Percentiles rank a stretch among this genome's conserved stretches.
Evolutionary conservation across 352 stramenopile species (phyloP).

Genomic region (Globisporangium canariense): DNA sequence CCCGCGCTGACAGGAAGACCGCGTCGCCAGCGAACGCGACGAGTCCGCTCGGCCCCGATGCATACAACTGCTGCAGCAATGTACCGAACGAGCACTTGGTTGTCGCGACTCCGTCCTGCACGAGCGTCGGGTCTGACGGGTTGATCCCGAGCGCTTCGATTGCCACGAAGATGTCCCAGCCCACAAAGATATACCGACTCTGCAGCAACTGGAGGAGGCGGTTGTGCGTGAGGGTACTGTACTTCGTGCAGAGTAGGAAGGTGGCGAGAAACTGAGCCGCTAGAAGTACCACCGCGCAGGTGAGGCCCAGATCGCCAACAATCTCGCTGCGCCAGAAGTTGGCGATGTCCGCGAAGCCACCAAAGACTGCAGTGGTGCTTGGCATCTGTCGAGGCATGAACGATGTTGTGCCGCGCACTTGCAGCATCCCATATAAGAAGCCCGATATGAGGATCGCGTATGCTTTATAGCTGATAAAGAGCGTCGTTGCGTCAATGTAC

Average conservation of each 20-base stretch:
- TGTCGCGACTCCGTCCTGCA: constrained; percentile 17
- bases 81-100: constrained; percentile 36
- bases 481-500: constrained; percentile 38
- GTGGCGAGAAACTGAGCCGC: constrained; percentile 21
- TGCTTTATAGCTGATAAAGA: constrained; percentile 57
- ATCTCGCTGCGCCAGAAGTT: constrained; percentile 52
- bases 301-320: constrained; percentile 40
- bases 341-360: constrained; percentile 30
- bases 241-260: constrained; percentile 34
- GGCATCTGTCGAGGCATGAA: constrained; percentile 40
- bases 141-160: constrained; percentile 42
- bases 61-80: constrained; percentile 44
- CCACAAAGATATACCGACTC: constrained; percentile 41
- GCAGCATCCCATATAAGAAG: constrained; percentile 34
- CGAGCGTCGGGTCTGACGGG: constrained; percentile 21
- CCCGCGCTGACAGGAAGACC: background rate
- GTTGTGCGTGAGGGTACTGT: constrained; percentile 37
- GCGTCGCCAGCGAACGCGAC: constrained; percentile 40
- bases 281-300: constrained; percentile 29
- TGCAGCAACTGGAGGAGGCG: constrained; percentile 38
- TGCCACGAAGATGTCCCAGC: constrained; percentile 39
- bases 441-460: constrained; percentile 45
- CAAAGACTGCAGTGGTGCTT: constrained; percentile 31
- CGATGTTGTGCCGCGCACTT: constrained; percentile 25
- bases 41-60: constrained; percentile 43